These are phyloP conservation scores for Diplogelasinospora grovesii DNA, from an alignment of 495 filamentous ascomycete species.

Conservation along the genomic window DNA sequence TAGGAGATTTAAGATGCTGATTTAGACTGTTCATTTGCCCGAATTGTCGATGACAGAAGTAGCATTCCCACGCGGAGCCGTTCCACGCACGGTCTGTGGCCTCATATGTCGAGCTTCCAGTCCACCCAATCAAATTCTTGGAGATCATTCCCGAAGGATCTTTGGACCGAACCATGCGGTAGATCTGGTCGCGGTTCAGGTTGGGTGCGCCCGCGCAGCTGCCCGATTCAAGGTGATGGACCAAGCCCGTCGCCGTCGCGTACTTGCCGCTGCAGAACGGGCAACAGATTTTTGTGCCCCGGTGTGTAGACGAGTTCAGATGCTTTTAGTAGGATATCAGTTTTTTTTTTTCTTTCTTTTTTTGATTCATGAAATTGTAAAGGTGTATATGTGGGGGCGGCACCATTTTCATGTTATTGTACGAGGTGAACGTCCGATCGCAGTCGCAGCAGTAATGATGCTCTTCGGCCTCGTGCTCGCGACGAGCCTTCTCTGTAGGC, in stretches of 20 bases:
- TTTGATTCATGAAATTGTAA: too few species aligned
- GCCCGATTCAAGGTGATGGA: conserved; percentile 25
- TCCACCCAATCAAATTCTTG: conserved; percentile 26
- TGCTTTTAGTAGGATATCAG: conserved; percentile 11
- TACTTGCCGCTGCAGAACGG: conserved; percentile 22
- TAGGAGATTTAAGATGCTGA: conserved; percentile 26
- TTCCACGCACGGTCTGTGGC: conserved; percentile 20
- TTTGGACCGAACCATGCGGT: conserved; percentile 18
- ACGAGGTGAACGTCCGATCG: conserved; percentile 14
- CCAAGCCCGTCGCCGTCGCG: conserved; percentile 23
- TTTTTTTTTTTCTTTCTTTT: too few species aligned
- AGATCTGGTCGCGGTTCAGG: conserved; percentile 24
- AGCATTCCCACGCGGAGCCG: conserved; percentile 22
- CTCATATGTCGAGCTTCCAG: conserved; percentile 12
- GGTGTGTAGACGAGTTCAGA: conserved; percentile 21
- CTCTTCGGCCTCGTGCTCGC: conserved; percentile 11
- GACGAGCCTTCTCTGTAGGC: not conserved
- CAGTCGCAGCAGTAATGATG: conserved; percentile 25
- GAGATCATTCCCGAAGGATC: conserved; percentile 25
- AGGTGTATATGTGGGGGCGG: too few species aligned
- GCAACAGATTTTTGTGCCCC: conserved; percentile 16
- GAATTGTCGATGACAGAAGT: conserved; percentile 25
- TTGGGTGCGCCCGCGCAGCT: conserved; percentile 9
- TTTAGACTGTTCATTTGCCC: conserved; percentile 6
- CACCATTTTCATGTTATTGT: conserved; percentile 25